Evolutionary conservation across 345 rosid genomes (phyloP).

Genomic region (Aurinia saxatilis): DNA sequence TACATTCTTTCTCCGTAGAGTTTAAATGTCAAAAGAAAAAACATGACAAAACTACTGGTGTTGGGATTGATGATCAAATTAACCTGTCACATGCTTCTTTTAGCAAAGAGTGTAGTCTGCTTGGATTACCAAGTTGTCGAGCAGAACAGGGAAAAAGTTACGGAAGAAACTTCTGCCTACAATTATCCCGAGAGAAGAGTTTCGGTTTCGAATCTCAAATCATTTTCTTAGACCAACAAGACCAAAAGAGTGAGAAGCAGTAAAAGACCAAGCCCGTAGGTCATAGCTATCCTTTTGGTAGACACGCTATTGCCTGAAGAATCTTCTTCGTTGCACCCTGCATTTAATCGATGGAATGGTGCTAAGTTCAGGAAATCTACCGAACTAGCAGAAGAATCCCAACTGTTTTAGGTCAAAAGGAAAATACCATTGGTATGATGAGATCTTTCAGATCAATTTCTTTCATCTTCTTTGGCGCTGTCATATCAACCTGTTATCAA

Average conservation of each 20-base stretch:
- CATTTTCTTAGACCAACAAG: background rate
- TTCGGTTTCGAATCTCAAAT: too few species aligned
- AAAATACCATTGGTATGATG: slow-evolving; percentile 89
- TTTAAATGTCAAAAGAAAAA: too few species aligned
- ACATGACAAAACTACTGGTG: too few species aligned
- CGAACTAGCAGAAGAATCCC: background rate
- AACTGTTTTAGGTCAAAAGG: background rate
- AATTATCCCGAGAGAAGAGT: too few species aligned
- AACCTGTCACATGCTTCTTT: too few species aligned
- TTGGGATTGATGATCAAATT: too few species aligned
- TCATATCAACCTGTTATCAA: slow-evolving; percentile 75
- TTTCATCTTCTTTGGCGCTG: slow-evolving; percentile 83
- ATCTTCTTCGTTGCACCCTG: slow-evolving; percentile 98
- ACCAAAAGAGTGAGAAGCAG: slow-evolving; percentile 1
- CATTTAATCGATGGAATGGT: slow-evolving; percentile 2
- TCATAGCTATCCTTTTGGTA: slow-evolving; percentile 34
- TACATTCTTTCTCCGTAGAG: too few species aligned
- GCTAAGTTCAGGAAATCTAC: background rate
- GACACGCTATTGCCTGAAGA: slow-evolving; percentile 61
- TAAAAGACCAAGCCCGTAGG: background rate
- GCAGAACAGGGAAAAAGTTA: too few species aligned
- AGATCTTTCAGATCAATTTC: slow-evolving; percentile 90
- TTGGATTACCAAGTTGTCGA: too few species aligned
- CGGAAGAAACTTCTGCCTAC: too few species aligned
- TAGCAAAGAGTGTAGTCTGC: too few species aligned